Evolutionary conservation across 176 grass and related monocot species (phyloP).

Genomic region (Areca catechu): DNA sequence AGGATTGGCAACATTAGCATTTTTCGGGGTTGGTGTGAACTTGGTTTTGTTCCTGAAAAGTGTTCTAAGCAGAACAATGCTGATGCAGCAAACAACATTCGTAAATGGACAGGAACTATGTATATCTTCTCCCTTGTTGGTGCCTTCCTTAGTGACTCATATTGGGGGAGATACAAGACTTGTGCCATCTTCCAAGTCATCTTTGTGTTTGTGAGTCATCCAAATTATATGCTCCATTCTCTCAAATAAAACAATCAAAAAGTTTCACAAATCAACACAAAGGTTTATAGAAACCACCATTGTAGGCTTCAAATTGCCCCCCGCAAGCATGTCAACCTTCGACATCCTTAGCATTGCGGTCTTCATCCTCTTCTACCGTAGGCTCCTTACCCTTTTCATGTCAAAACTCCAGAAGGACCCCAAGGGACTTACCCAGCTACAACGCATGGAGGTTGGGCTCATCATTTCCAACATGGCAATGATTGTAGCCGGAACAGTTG

Average conservation of each 20-base stretch:
- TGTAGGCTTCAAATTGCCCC: slow-evolving; percentile 46
- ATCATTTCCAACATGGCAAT: slow-evolving; percentile 57
- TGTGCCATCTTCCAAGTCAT: slow-evolving; percentile 91
- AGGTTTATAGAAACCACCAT: slow-evolving; percentile 7
- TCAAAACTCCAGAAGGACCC: slow-evolving; percentile 24
- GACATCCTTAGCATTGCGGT: slow-evolving; percentile 63
- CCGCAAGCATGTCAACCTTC: slow-evolving; percentile 89
- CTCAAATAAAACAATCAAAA: no score
- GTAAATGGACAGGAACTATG: slow-evolving; percentile 97
- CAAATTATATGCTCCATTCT: not conserved
- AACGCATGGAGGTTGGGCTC: slow-evolving; percentile 82
- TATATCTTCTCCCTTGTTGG: slow-evolving; percentile 97
- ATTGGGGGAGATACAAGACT: slow-evolving; percentile 89
- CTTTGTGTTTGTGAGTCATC: slow-evolving; percentile 60
- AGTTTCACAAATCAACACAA: no score
- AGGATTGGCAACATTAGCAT: slow-evolving; percentile 80
- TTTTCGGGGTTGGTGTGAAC: slow-evolving; percentile 94
- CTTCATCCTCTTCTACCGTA: slow-evolving; percentile 80
- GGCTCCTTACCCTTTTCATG: slow-evolving; percentile 39
- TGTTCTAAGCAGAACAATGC: slow-evolving; percentile 76
- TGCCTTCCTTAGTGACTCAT: slow-evolving; percentile 94
- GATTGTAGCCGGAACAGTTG: slow-evolving; percentile 66
- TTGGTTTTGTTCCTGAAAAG: slow-evolving; percentile 88
- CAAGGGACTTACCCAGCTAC: slow-evolving; percentile 48
- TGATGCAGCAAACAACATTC: slow-evolving; percentile 91